phyloP scores from a whole-genome alignment of 108 stramenopile species.

The Mediolabrus comicus region DNA sequence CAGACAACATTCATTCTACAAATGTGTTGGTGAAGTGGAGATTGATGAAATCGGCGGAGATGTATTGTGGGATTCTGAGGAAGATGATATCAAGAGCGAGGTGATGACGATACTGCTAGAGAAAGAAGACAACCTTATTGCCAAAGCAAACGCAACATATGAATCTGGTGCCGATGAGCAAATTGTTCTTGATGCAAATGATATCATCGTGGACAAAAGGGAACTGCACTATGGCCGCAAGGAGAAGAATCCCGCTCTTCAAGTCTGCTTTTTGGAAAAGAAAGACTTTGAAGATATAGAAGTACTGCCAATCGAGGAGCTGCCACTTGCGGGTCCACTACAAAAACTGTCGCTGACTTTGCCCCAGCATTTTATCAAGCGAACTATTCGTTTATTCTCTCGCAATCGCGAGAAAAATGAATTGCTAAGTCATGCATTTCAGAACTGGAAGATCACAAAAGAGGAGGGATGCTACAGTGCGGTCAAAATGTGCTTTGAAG shows the following conservation, averaged over 20 bases:
- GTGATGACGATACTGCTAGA: constrained; percentile 16
- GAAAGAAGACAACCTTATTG: not conserved
- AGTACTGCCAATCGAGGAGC: constrained; percentile 20
- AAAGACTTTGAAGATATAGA: constrained; percentile 21
- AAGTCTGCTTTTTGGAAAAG: constrained; percentile 75
- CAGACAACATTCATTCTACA: constrained; percentile 55
- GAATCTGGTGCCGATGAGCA: not conserved
- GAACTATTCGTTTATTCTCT: constrained; percentile 27
- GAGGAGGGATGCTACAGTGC: not conserved
- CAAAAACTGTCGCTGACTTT: constrained; percentile 23
- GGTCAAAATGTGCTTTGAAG: constrained; percentile 7
- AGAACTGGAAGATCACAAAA: constrained; percentile 17
- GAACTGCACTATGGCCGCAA: constrained; percentile 70
- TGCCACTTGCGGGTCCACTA: constrained; percentile 49
- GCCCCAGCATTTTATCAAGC: constrained; percentile 11
- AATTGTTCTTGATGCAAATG: constrained; percentile 39
- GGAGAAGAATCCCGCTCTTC: constrained; percentile 58
- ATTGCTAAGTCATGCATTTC: constrained; percentile 14
- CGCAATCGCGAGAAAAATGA: constrained; percentile 24
- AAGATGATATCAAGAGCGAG: constrained; percentile 45
- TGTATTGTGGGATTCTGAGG: constrained; percentile 14
- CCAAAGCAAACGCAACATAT: not conserved
- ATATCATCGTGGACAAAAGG: constrained; percentile 67
- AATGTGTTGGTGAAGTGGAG: constrained; percentile 49
- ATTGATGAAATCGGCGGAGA: constrained; percentile 17